A percentile compares a stretch with the other conserved stretches of the same genome.
Evolutionary conservation across 257 asterid genomes (phyloP).

Genomic region (Salvia miltiorrhiza): DNA sequence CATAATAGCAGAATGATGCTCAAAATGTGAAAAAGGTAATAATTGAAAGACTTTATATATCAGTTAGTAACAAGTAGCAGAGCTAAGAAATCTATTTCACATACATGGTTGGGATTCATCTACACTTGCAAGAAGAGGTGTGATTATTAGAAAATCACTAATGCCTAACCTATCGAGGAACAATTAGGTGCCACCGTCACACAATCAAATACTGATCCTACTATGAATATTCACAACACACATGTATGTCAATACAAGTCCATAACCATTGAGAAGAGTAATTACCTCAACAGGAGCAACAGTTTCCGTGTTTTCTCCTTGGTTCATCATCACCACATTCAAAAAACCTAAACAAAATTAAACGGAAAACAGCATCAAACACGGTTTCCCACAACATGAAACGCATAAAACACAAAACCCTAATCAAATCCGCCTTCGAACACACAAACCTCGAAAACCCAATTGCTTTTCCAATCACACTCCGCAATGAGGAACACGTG

Average conservation of each 20-base stretch:
- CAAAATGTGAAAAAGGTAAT: background rate
- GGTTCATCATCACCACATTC: constrained; percentile 61
- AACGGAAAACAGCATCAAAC: background rate
- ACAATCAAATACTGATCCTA: constrained; percentile 1
- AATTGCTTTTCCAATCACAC: constrained; percentile 21
- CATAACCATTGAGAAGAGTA: background rate
- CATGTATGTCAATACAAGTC: background rate
- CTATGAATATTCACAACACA: background rate
- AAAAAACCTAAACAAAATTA: constrained; percentile 26
- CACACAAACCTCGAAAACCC: constrained; percentile 28
- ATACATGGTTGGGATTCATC: background rate
- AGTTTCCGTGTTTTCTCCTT: constrained; percentile 60
- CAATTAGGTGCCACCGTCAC: background rate
- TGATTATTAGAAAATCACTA: background rate
- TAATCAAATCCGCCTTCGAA: constrained; percentile 15
- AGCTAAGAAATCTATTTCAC: background rate
- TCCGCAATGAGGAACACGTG: background rate
- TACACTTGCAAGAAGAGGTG: background rate
- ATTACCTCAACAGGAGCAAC: constrained; percentile 63
- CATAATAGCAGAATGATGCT: background rate
- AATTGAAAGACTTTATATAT: background rate
- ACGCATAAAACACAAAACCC: constrained; percentile 31
- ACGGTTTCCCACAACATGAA: background rate
- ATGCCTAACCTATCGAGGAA: background rate
- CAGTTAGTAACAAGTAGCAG: background rate